Evolutionary conservation across 1,139 yeast species (phyloP), one percentile per base, ranked within the genome.

Genomic region (Debaryomyces udenii): DNA sequence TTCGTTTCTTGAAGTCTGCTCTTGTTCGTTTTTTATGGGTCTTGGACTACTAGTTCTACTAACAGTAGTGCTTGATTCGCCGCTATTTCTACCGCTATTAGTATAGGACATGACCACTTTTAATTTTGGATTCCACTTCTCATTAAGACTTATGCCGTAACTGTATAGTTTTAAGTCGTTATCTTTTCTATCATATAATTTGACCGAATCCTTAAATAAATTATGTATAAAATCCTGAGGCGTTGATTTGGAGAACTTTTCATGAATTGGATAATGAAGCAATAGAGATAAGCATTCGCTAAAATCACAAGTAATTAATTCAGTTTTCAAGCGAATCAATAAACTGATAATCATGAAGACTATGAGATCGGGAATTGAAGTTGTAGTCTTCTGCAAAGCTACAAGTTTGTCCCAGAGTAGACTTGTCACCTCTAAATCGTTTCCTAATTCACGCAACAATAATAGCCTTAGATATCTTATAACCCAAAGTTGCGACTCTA

Each of bases 401-500:
- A 79, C 64, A 27, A 83, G 51, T 47, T 78, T 78, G 55, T 84
- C 90, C 83, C 89, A 78, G 3, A 82, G 53, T 16, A 66, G 59
- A 17, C 74, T 61, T 0, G 78, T 67, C 27, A 70, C 62, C 3
- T 67, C 66, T 35, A 74, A 49, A 40, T 69, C 68, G 35, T 58
- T 57, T 1, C 85, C 85, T 26, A 84, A 53, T 50, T 84, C 91
- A 43, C 91, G 61, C 9, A 80, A 57, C 26, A 83, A 65, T 1
- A 83, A 46, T 31, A 84, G 60, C 38, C 90, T 63, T 13, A 81
- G 74, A 70, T 83, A 84, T 41, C 90, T 61, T 22, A 84, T 79
- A 15, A 83, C 65, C 90, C 90, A 84, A 26, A 84, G 66, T 43
- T 82, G 80, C 6, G 84, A 74, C 44, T 81, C 86, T 4, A 81